Conservation (phyloP, 2,329 filamentous ascomycete species). For the Coniochaeta hoffmannii region DNA sequence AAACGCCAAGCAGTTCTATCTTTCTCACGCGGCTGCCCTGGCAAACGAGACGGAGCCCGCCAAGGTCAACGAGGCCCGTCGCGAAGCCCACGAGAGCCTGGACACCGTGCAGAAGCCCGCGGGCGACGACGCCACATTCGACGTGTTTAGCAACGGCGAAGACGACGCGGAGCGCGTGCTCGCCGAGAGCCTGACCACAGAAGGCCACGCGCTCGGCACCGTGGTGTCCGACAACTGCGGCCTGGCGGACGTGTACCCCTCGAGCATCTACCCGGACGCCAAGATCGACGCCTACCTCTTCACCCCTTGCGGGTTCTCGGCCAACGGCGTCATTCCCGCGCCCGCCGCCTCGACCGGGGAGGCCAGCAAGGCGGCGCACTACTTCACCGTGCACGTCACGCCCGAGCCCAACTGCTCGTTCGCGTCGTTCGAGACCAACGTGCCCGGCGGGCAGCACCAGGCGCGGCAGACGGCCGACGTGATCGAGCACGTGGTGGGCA, state of each 20-base stretch:
- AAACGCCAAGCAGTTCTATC: slow-evolving; percentile 64
- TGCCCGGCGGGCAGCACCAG: slow-evolving; percentile 71
- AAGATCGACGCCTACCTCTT: slow-evolving; percentile 95
- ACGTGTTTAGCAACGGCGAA: slow-evolving; percentile 70
- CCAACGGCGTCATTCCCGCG: slow-evolving; percentile 89
- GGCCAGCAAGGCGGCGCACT: slow-evolving; percentile 58
- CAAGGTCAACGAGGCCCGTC: slow-evolving; percentile 56
- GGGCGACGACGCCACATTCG: slow-evolving; percentile 53
- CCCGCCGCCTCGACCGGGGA: slow-evolving; percentile 41
- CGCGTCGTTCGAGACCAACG: slow-evolving; percentile 97
- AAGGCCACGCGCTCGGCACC: slow-evolving; percentile 88
- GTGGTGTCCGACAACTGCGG: slow-evolving; percentile 88
- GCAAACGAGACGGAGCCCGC: slow-evolving; percentile 72
- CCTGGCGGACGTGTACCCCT: slow-evolving; percentile 81
- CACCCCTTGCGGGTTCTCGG: slow-evolving; percentile 92
- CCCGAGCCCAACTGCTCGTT: slow-evolving; percentile 96
- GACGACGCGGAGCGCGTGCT: slow-evolving; percentile 37
- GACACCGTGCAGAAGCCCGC: slow-evolving; percentile 41
- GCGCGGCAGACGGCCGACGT: slow-evolving; percentile 85
- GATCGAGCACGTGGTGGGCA: slow-evolving; percentile 86
- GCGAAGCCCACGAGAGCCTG: slow-evolving; percentile 50
- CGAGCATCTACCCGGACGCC: slow-evolving; percentile 80
- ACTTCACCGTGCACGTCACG: slow-evolving; percentile 98
- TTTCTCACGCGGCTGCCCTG: slow-evolving; percentile 74
- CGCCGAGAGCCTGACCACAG: slow-evolving; percentile 69